Evolutionary conservation across 108 stramenopile genomes (phyloP).

Genomic region (Nitzschia sp.): DNA sequence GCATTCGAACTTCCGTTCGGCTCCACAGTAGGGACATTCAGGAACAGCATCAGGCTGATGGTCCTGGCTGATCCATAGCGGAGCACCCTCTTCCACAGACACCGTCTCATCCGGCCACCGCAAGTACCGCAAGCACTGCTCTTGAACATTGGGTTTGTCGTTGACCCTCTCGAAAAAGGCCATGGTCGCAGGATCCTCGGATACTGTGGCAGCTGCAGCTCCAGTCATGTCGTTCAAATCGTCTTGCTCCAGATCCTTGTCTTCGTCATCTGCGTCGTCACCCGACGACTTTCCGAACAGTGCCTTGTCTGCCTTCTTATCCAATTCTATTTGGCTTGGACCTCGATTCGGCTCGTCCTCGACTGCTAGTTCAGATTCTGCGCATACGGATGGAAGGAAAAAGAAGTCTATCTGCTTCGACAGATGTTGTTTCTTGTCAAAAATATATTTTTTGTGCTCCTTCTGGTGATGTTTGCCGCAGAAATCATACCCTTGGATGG

Average conservation of each 20-base stretch:
- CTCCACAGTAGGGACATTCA: slow-evolving; percentile 70
- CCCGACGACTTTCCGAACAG: slow-evolving; percentile 20
- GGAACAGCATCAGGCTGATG: slow-evolving; percentile 49
- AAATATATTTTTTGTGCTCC: slow-evolving; percentile 55
- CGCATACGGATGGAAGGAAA: slow-evolving; percentile 68
- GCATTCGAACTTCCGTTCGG: slow-evolving; percentile 74
- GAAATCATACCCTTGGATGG: slow-evolving; percentile 59
- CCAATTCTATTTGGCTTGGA: not conserved
- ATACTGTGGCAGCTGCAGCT: slow-evolving; percentile 44
- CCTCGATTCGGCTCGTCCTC: slow-evolving; percentile 59
- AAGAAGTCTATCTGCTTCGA: not conserved
- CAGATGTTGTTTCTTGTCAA: slow-evolving; percentile 21
- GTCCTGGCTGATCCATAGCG: slow-evolving; percentile 70
- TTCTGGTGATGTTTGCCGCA: slow-evolving; percentile 77
- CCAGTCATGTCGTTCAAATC: slow-evolving; percentile 76
- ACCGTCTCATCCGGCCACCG: slow-evolving; percentile 51
- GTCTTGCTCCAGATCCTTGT: slow-evolving; percentile 71
- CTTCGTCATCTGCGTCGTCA: slow-evolving; percentile 39
- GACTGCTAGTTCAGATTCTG: slow-evolving; percentile 76
- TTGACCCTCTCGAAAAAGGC: slow-evolving; percentile 72
- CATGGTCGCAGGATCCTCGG: slow-evolving; percentile 67
- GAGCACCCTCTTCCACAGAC: slow-evolving; percentile 22
- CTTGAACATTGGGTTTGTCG: slow-evolving; percentile 51
- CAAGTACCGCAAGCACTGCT: slow-evolving; percentile 77
- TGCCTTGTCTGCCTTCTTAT: slow-evolving; percentile 13